These are phyloP conservation scores for Exidia glandulosa DNA, from an alignment of 768 basidiomycete species.

Conservation along the genomic window DNA sequence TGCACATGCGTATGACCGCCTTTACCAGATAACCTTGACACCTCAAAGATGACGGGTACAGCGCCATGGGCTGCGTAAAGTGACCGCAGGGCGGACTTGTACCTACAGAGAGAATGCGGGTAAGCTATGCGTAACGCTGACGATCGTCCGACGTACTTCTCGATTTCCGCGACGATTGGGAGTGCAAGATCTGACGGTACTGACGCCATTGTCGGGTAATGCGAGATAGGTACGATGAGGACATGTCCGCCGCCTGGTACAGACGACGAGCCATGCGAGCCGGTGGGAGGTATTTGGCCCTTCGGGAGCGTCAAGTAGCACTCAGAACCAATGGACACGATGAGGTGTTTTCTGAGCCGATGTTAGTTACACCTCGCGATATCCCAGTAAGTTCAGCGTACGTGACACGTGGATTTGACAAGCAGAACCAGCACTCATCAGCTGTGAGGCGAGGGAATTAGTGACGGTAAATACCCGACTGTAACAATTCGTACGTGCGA, in stretches of 20 bases:
- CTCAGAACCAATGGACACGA: constrained; percentile 86
- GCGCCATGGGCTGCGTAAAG: constrained; percentile 63
- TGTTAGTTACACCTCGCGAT: neutral
- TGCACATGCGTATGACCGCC: constrained; percentile 96
- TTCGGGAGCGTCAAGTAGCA: constrained; percentile 95
- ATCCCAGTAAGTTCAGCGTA: constrained; percentile 28
- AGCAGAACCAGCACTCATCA: constrained; percentile 96
- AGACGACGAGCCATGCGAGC: constrained; percentile 23
- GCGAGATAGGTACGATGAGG: constrained; percentile 85
- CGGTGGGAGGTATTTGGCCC: constrained; percentile 85
- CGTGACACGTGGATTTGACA: constrained; percentile 88
- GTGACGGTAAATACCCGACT: neutral
- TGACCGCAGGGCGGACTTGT: constrained; percentile 62
- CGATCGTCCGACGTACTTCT: constrained; percentile 34
- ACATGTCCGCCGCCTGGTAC: constrained; percentile 97
- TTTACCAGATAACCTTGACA: constrained; percentile 69
- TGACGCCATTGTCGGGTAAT: constrained; percentile 78
- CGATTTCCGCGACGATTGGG: constrained; percentile 72
- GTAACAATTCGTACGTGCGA: constrained; percentile 58
- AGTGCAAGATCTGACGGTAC: constrained; percentile 68
- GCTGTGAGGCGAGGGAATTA: constrained; percentile 31
- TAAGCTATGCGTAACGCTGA: neutral
- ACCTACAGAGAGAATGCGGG: constrained; percentile 30
- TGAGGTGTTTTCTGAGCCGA: constrained; percentile 75
- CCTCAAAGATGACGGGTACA: constrained; percentile 74